Evolutionary conservation across 2,329 filamentous ascomycete species (phyloP).

Genomic region (Xylaria hypoxylon): DNA sequence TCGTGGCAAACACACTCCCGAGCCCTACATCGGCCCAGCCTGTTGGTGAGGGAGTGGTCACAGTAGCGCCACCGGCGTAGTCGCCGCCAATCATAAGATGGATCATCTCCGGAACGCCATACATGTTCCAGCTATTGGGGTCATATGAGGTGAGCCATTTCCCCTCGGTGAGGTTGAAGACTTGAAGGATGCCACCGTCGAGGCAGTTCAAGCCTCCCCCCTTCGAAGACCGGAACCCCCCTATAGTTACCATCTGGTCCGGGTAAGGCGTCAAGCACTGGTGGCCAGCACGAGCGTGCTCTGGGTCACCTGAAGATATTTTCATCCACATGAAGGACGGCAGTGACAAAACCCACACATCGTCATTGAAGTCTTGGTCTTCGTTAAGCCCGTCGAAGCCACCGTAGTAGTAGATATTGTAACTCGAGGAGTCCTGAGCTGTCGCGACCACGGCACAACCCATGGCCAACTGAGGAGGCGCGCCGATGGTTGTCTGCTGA

Average conservation of each 20-base stretch:
- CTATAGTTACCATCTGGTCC: constrained; percentile 82
- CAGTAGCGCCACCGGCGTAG: constrained; percentile 74
- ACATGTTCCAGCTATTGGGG: constrained; percentile 71
- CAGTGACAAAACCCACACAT: constrained; percentile 84
- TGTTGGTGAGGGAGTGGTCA: constrained; percentile 70
- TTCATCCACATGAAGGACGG: constrained; percentile 84
- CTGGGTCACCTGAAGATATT: constrained; percentile 56
- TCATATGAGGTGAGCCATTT: constrained; percentile 78
- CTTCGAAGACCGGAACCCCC: constrained; percentile 66
- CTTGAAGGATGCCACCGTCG: constrained; percentile 63
- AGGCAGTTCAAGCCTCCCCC: constrained; percentile 58
- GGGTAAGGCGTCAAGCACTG: constrained; percentile 81
- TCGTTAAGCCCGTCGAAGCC: constrained; percentile 71
- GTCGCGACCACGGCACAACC: constrained; percentile 80
- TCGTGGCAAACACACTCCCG: constrained; percentile 62
- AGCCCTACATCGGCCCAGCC: constrained; percentile 66
- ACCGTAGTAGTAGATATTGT: constrained; percentile 87
- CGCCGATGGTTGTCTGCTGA: constrained; percentile 72
- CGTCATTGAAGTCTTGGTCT: constrained; percentile 62
- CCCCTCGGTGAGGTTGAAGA: constrained; percentile 79
- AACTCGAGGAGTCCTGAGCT: constrained; percentile 77
- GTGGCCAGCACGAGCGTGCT: constrained; percentile 75
- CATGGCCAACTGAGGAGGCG: constrained; percentile 68
- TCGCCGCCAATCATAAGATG: constrained; percentile 75
- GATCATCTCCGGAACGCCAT: constrained; percentile 75